These are phyloP conservation scores for Aphanoascus verrucosus DNA, from an alignment of 2,329 filamentous ascomycete genomes.

Conservation along the genomic window DNA sequence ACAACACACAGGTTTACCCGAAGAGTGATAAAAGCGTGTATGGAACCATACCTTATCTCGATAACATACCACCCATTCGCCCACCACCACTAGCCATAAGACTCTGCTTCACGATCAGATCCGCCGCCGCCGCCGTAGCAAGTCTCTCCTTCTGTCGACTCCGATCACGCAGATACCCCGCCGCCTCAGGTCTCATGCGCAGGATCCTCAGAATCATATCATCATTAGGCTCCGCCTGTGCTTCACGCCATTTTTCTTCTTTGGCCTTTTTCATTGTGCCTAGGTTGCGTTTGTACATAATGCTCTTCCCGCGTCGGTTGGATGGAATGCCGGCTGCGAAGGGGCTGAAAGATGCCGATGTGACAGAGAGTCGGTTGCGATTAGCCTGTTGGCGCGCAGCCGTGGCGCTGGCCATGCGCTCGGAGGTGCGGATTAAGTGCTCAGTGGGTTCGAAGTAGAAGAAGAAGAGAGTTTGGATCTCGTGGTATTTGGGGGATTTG, in stretches of 20 bases:
- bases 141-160: constrained; percentile 90
- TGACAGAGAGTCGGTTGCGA: constrained; percentile 59
- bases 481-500: constrained; percentile 96
- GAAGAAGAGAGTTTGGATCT: constrained; percentile 91
- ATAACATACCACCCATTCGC: constrained; percentile 41
- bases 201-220: constrained; percentile 96
- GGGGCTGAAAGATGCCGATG: constrained; percentile 35
- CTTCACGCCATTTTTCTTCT: constrained; percentile 89
- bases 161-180: constrained; percentile 75
- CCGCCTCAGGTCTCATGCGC: constrained; percentile 86
- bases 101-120: constrained; percentile 90
- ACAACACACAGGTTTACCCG: too few relatives aligned
- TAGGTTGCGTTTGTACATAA: constrained; percentile 88
- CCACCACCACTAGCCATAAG: constrained; percentile 51
- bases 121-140: constrained; percentile 78
- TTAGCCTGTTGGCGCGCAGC: constrained; percentile 62
- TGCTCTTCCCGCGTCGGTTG: constrained; percentile 51
- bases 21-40: too few relatives aligned
- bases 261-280: constrained; percentile 95
- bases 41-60: neutral
- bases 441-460: constrained; percentile 95
- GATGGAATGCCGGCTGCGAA: constrained; percentile 38
- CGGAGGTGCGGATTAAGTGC: constrained; percentile 85
- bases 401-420: constrained; percentile 85
- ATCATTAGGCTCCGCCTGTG: constrained; percentile 90